Evolutionary conservation across 139 green algal genomes (phyloP).

Genomic region (Picochlorum costavermella): DNA sequence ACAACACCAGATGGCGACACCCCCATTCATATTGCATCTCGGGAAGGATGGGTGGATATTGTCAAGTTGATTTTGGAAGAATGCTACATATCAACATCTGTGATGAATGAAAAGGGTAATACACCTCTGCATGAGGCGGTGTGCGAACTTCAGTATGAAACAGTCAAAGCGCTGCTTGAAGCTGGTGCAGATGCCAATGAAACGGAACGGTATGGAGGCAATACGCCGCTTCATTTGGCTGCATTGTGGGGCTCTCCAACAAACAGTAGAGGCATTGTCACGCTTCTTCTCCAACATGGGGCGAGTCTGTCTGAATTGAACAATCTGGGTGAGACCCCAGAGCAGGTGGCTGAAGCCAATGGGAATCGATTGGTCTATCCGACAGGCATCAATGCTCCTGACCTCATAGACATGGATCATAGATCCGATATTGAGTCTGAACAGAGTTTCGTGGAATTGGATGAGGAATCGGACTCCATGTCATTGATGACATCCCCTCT

Average conservation of each 20-base stretch:
- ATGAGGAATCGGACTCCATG: background rate
- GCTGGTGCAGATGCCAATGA: conserved; percentile 5
- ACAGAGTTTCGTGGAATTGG: background rate
- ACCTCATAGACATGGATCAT: background rate
- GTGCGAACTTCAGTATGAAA: background rate
- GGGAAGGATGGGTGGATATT: conserved; percentile 7
- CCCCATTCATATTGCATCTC: conserved; percentile 2
- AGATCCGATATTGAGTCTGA: no score
- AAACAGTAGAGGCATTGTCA: background rate
- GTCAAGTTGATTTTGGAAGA: background rate
- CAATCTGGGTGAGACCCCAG: conserved; percentile 1
- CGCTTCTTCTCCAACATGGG: background rate
- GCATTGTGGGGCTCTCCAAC: background rate
- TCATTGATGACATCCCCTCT: background rate
- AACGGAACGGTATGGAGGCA: background rate
- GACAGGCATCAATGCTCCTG: background rate
- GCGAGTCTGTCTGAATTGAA: conserved; percentile 1
- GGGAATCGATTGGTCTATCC: background rate
- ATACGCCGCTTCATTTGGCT: conserved; percentile 5
- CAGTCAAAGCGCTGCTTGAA: conserved; percentile 1
- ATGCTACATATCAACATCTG: background rate
- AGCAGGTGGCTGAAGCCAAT: background rate
- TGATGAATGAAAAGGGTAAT: background rate
- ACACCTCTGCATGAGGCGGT: conserved; percentile 8
- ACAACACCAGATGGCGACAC: conserved; percentile 5